phyloP scores from a whole-genome alignment of 2,329 filamentous ascomycete genomes.

The Talaromyces sp. region DNA sequence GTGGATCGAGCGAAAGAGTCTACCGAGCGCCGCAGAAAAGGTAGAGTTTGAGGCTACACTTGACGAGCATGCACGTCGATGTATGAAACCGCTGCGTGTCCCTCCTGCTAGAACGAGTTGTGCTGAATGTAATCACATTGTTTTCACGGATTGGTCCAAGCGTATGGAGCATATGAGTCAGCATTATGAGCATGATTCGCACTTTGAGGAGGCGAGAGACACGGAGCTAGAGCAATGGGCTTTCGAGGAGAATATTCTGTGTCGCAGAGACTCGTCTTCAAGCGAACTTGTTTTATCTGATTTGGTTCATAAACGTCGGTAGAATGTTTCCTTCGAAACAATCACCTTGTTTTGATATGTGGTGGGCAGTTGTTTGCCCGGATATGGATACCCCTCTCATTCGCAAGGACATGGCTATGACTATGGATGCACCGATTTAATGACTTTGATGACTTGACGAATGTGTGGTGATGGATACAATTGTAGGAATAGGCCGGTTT shows the following conservation, averaged over 20 bases:
- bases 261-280: background rate
- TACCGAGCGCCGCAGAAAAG: slow-evolving; percentile 30
- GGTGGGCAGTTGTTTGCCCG: background rate
- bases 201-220: slow-evolving; percentile 37
- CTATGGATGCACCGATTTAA: background rate
- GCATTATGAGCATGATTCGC: slow-evolving; percentile 64
- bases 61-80: slow-evolving; percentile 54
- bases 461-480: background rate
- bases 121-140: slow-evolving; percentile 51
- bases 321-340: too few species aligned
- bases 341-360: background rate
- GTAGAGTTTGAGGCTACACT: slow-evolving; percentile 52
- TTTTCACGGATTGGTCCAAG: slow-evolving; percentile 73
- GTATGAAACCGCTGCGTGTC: slow-evolving; percentile 54
- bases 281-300: slow-evolving; percentile 7
- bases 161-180: slow-evolving; percentile 83
- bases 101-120: slow-evolving; percentile 62
- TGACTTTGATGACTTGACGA: slow-evolving; percentile 3
- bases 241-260: slow-evolving; percentile 28
- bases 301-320: background rate
- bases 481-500: background rate
- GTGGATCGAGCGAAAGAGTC: slow-evolving; percentile 49
- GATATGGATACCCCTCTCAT: slow-evolving; percentile 6
- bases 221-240: slow-evolving; percentile 41
- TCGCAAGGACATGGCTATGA: background rate